Conservation (phyloP, 805 yeast species). For the Nakazawaea laoshanensis region DNA sequence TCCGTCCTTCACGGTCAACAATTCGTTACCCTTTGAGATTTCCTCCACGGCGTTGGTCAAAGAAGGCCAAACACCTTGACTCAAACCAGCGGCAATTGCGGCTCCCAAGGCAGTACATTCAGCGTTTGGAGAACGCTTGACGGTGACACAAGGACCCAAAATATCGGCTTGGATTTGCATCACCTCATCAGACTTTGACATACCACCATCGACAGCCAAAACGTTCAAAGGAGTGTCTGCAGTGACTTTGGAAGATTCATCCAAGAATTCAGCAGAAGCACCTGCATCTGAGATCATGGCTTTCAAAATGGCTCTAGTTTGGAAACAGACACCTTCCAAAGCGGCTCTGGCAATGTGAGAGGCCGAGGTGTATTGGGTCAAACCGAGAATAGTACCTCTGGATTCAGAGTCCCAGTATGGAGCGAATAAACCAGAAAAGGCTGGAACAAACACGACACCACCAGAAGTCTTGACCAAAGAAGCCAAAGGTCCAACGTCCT, state of each 20-base stretch:
- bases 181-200: conserved; percentile 84
- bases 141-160: conserved; percentile 78
- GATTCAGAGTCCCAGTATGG: conserved; percentile 95
- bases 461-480: conserved; percentile 74
- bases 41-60: conserved; percentile 54
- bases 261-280: conserved; percentile 48
- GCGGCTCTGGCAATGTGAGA: conserved; percentile 93
- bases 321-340: conserved; percentile 90
- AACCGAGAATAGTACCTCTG: conserved; percentile 87
- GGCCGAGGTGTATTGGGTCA: conserved; percentile 88
- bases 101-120: conserved; percentile 97
- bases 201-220: conserved; percentile 88
- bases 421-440: conserved; percentile 88
- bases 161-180: conserved; percentile 93
- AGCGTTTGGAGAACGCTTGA: conserved; percentile 69
- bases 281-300: conserved; percentile 88
- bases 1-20: conserved; percentile 8
- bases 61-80: conserved; percentile 63
- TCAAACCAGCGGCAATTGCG: conserved; percentile 89
- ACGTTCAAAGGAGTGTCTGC: conserved; percentile 35
- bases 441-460: conserved; percentile 92
- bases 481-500: conserved; percentile 87
- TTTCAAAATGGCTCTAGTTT: conserved; percentile 80
- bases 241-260: conserved; percentile 31
- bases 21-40: conserved; percentile 24